Percentiles rank a stretch among this genome's conserved stretches.
phyloP scores from a whole-genome alignment of 1,284 basidiomycete genomes.

The Moesziomyces aphidis region DNA sequence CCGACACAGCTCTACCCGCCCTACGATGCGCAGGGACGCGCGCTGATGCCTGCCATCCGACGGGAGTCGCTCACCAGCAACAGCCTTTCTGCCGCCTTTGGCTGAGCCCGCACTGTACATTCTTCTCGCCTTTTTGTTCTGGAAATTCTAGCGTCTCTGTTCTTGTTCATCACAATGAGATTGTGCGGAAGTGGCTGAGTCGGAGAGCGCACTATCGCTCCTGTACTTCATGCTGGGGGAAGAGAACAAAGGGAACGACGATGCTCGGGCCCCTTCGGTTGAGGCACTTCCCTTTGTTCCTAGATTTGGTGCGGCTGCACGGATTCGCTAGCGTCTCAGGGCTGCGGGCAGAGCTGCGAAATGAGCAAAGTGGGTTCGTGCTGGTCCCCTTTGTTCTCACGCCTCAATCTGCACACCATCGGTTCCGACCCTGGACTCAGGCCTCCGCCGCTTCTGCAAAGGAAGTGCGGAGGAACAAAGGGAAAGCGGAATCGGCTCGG shows the following conservation, averaged over 20 bases:
- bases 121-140: slow-evolving; percentile 18
- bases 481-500: not conserved
- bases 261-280: not conserved
- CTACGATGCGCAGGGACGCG: slow-evolving; percentile 26
- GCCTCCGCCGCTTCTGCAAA: too few species aligned
- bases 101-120: slow-evolving; percentile 11
- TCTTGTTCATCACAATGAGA: slow-evolving; percentile 1
- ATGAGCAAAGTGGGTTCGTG: slow-evolving; percentile 13
- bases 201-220: not conserved
- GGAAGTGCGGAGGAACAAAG: slow-evolving; percentile 16
- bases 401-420: not conserved
- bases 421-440: too few species aligned
- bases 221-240: not conserved
- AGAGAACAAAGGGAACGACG: not conserved
- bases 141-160: slow-evolving; percentile 11
- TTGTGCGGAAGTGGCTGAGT: not conserved
- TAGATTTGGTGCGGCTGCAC: not conserved
- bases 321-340: slow-evolving; percentile 5
- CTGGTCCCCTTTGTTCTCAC: slow-evolving; percentile 2
- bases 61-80: slow-evolving; percentile 23
- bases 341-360: not conserved
- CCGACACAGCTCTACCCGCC: slow-evolving; percentile 11
- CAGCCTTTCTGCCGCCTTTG: slow-evolving; percentile 38
- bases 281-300: not conserved
- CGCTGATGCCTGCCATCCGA: slow-evolving; percentile 6